Base-by-base conservation (phyloP, 1,284 basidiomycete genomes). In the Ceratobasidium sp. region DNA sequence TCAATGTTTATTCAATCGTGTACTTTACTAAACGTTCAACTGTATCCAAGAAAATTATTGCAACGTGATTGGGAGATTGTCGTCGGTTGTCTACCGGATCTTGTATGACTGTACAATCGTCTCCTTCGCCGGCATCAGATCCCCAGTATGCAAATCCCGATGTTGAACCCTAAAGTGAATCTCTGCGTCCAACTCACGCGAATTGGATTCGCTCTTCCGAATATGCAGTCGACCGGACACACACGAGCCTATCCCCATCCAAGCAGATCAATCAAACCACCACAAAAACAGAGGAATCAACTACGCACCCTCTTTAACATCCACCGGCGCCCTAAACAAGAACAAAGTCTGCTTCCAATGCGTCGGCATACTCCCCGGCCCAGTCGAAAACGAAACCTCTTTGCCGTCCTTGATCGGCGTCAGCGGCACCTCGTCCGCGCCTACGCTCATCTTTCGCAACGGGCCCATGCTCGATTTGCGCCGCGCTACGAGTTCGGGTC, bases 291-390 rank as follows among this genome's bases (percentile, higher is more conserved):
- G 58, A 51, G 51, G 66, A 64, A 69, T 60, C 18, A 42, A 28
- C 28, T 71, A 39, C 89, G 72, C 78, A 93, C 96, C 96, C 84
- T 94, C 90, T 9, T 89, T 87, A 0, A 94, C 92, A 33, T 85
- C 83, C 79, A 99, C 90, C 0, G 96, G 94, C 71, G 96, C 91
- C 77, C 91, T 89, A 80, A 99, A 87, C 80, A 99, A 86, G 85
- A 99, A 98, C 13, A 97, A 83, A 0, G 97, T 97, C 84, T 99
- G 97, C 85, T 97, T 97, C 97, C 97, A 99, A 85, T 99, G 97
- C n/a, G 97, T 99, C 28, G 94, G 92, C 67, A 92, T 91, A 80
- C 94, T 95, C 82, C 86, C 86, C 4, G 97, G 96, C 0, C 96
- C 95, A 0, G 97, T 99, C 80, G 96, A 97, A 85, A 81, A 81